Base-by-base conservation (phyloP, 1,284 basidiomycete genomes). In the Ustilago loliicola region DNA sequence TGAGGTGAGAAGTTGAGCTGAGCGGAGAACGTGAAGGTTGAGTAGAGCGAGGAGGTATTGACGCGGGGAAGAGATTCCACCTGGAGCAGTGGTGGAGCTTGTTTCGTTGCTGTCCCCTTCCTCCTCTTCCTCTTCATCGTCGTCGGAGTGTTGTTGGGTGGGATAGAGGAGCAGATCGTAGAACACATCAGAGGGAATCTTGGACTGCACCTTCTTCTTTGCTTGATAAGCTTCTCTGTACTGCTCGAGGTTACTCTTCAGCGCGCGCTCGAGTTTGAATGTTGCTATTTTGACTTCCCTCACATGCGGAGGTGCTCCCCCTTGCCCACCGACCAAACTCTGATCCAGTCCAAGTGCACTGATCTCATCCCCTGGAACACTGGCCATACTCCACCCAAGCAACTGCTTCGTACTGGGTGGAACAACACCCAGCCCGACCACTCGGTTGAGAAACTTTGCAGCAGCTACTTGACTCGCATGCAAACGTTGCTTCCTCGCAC, bases 261-360 rank as follows among this genome's bases (percentile, higher is more conserved):
- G 59, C 23, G 72, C 64, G 10, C 79, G 68, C 53, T 85, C 84
- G 2, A 83, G 64, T 30, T 80, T 76, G 61, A 83, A 79, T 25
- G 69, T 47, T 0, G 81, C 77, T 52, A 86, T 83, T 61, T 85
- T 86, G 64, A 78, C 64, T 48, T 78, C 72, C 19, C 83, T 74
- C 11, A 52, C 40, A 40, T 72, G 68, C 17, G 72, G 68, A 25
- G 36, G 7, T 2, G 21, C 34, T 7, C 48, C 61, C 10, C 51
- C 52, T 63, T 55, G 38, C 3, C 30, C 30, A 9, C 3, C 10
- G 1, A 62, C 9, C 34, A 52, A 3, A 10, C 30, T 47, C 21
- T 48, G 27, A 40, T 69, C 66, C 15, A 69, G 5, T 7, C 66
- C 66, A 6, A 66, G 9, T 3, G n/a, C 21, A 11, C 19, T 50